Evolutionary conservation across 805 yeast genomes (phyloP).

Genomic region (Starmerella tilneyi): DNA sequence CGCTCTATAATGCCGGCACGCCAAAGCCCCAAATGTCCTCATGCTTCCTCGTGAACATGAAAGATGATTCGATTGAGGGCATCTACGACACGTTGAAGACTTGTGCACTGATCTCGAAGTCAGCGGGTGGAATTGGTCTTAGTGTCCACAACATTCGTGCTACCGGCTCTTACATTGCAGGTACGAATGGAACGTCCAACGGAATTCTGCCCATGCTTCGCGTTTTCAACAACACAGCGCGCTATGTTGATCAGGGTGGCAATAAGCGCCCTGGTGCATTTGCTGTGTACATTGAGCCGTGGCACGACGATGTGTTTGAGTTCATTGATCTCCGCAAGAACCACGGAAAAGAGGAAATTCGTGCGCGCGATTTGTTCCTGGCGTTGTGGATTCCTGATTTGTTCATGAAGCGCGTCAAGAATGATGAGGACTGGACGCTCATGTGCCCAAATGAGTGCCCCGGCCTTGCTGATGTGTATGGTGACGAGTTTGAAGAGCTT

Average conservation of each 20-base stretch:
- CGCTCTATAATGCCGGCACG: constrained; percentile 88
- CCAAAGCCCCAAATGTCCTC: constrained; percentile 78
- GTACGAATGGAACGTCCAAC: constrained; percentile 84
- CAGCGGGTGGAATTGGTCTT: constrained; percentile 93
- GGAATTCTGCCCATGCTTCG: constrained; percentile 95
- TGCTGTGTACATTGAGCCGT: constrained; percentile 87
- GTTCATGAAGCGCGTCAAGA: constrained; percentile 83
- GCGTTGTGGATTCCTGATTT: constrained; percentile 93
- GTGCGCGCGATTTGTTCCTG: constrained; percentile 87
- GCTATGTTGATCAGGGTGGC: constrained; percentile 97
- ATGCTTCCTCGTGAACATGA: constrained; percentile 83
- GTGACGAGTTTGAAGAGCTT: constrained; percentile 66
- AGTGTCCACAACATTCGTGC: constrained; percentile 82
- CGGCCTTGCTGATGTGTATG: constrained; percentile 71
- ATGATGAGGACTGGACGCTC: constrained; percentile 71
- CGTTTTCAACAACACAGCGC: constrained; percentile 89
- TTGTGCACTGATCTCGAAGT: constrained; percentile 81
- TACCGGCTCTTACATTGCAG: constrained; percentile 77
- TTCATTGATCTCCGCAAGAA: constrained; percentile 80
- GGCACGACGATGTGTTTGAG: constrained; percentile 90
- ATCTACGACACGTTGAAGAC: constrained; percentile 81
- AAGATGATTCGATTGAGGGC: constrained; percentile 91
- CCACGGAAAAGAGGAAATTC: constrained; percentile 86
- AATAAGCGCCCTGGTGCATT: constrained; percentile 97
- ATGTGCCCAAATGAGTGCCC: constrained; percentile 86